Percentiles rank a stretch among this genome's conserved stretches.
Conservation (phyloP, 305 asterid genomes). For the Rubia balearica region DNA sequence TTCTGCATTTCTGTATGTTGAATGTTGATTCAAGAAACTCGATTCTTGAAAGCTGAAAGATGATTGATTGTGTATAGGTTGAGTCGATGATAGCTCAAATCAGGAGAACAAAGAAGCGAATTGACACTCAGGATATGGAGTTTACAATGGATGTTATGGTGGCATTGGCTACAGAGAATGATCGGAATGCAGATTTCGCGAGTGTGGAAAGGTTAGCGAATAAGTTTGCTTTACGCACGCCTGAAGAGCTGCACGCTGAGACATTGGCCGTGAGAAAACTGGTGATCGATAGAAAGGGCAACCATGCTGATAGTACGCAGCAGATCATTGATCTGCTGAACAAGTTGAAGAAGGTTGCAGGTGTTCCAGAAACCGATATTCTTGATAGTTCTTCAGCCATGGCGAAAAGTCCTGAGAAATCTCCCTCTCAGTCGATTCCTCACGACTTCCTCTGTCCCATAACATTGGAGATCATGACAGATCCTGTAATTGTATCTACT, state of each 20-base stretch:
- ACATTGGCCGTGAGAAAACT: slow-evolving; percentile 48
- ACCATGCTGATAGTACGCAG: slow-evolving; percentile 38
- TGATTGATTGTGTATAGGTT: slow-evolving; percentile 34
- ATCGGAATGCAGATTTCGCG: slow-evolving; percentile 57
- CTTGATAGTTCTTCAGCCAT: slow-evolving; percentile 23
- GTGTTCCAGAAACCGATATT: slow-evolving; percentile 31
- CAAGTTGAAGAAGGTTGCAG: slow-evolving; percentile 51
- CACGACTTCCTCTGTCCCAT: slow-evolving; percentile 84
- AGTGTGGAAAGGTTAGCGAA: slow-evolving; percentile 72
- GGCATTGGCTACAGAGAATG: slow-evolving; percentile 45
- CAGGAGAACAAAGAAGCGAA: slow-evolving; percentile 51
- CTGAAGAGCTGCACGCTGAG: slow-evolving; percentile 54
- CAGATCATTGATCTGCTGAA: slow-evolving; percentile 44
- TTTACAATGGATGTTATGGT: slow-evolving; percentile 84
- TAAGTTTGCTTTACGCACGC: slow-evolving; percentile 51
- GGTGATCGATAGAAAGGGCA: slow-evolving; percentile 39
- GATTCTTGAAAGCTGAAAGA: neutral
- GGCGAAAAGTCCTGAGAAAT: slow-evolving; percentile 26
- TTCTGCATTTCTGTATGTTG: neutral
- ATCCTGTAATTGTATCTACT: slow-evolving; percentile 82
- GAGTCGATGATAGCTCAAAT: slow-evolving; percentile 54
- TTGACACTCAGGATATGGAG: slow-evolving; percentile 81
- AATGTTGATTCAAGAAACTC: neutral
- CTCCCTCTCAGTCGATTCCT: slow-evolving; percentile 40
- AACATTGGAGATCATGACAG: slow-evolving; percentile 75